Conservation (phyloP, 495 filamentous ascomycete species). For the Aspergillus affinis region DNA sequence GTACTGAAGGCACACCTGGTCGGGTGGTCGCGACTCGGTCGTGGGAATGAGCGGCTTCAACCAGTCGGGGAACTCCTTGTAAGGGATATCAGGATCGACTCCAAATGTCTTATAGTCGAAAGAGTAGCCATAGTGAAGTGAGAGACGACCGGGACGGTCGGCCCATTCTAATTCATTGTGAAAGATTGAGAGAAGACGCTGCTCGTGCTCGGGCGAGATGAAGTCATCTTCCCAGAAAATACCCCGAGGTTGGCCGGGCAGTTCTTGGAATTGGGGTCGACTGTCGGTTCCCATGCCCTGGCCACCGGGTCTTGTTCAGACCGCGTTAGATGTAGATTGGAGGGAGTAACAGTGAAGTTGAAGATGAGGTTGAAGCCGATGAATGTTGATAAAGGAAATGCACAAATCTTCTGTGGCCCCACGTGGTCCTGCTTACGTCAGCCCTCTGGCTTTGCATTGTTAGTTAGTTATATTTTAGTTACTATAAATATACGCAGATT, state of each 20-base stretch:
- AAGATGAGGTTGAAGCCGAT: neutral
- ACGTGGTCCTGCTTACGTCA: no score
- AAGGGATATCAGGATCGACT: conserved; percentile 38
- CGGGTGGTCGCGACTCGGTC: conserved; percentile 36
- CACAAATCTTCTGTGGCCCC: no score
- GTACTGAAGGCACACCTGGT: conserved; percentile 45
- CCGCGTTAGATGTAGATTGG: neutral
- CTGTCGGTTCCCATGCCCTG: conserved; percentile 10
- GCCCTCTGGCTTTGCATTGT: no score
- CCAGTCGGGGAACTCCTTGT: conserved; percentile 42
- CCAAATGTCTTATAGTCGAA: conserved; percentile 47
- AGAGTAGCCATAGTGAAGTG: conserved; percentile 44
- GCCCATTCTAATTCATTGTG: conserved; percentile 35
- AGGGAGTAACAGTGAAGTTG: neutral
- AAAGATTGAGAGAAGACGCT: conserved; percentile 35
- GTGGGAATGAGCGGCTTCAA: conserved; percentile 37
- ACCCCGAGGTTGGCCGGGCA: conserved; percentile 31
- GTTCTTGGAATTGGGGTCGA: conserved; percentile 23
- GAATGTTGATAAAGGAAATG: no score
- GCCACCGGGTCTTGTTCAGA: neutral
- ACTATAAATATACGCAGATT: no score
- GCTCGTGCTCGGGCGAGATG: conserved; percentile 33
- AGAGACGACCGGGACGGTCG: conserved; percentile 35
- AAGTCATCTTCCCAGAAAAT: conserved; percentile 38
- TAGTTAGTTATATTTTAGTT: no score